Conservation (phyloP, 2,329 filamentous ascomycete genomes). For the Emericellopsis cladophorae region DNA sequence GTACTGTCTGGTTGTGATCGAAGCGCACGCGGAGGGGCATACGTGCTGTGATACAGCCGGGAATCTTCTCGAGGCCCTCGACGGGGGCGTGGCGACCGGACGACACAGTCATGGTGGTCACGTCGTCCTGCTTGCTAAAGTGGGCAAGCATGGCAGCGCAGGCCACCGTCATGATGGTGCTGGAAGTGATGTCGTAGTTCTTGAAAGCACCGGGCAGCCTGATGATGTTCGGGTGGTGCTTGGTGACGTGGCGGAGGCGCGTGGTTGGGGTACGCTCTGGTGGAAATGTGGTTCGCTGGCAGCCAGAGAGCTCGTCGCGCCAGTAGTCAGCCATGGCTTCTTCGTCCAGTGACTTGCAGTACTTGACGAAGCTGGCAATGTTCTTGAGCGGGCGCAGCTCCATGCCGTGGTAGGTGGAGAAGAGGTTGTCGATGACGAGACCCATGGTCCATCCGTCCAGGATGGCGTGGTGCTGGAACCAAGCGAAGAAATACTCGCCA, state of each 20-base stretch:
- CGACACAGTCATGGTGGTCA: slow-evolving; percentile 5
- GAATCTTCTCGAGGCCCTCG: background rate
- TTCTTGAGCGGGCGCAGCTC: background rate
- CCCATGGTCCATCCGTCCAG: slow-evolving; percentile 9
- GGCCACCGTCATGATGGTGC: background rate
- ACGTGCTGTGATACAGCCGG: background rate
- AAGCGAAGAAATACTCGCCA: background rate
- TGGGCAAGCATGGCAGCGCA: background rate
- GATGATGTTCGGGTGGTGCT: background rate
- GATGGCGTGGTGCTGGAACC: slow-evolving; percentile 5
- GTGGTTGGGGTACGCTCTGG: slow-evolving; percentile 2
- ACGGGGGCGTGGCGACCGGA: background rate
- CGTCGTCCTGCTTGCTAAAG: background rate
- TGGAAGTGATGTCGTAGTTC: background rate
- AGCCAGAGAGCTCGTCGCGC: slow-evolving; percentile 1
- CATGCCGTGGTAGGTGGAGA: background rate
- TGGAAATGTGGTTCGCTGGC: background rate
- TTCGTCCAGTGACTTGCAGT: slow-evolving; percentile 18
- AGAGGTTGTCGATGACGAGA: background rate
- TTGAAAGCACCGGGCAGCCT: background rate
- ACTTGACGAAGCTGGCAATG: slow-evolving; percentile 26
- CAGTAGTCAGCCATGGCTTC: background rate
- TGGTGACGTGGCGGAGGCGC: background rate
- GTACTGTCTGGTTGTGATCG: slow-evolving; percentile 1
- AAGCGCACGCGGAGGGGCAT: slow-evolving; percentile 7